Evolutionary conservation across 2,329 filamentous ascomycete species (phyloP).

Genomic region (Ascocoryne sarcoides): DNA sequence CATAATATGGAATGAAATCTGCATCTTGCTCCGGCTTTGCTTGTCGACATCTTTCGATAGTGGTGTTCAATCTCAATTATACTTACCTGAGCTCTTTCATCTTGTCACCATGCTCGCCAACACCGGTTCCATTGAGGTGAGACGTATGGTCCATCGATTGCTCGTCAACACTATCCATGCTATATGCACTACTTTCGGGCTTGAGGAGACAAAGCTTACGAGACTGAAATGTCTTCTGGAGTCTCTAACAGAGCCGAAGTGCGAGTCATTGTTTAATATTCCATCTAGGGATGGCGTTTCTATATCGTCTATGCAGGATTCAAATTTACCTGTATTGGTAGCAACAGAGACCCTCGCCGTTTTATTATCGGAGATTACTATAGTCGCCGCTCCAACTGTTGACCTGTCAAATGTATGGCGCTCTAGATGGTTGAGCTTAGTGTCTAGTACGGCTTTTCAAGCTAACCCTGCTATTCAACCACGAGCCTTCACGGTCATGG

Average conservation of each 20-base stretch:
- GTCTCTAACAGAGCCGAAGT: slow-evolving; percentile 49
- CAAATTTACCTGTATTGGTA: slow-evolving; percentile 28
- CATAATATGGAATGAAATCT: slow-evolving; percentile 60
- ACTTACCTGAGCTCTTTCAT: slow-evolving; percentile 61
- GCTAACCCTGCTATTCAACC: slow-evolving; percentile 65
- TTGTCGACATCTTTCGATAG: slow-evolving; percentile 59
- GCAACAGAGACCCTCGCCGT: slow-evolving; percentile 54
- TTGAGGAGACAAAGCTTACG: slow-evolving; percentile 45
- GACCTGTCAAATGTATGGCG: slow-evolving; percentile 62
- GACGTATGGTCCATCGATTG: slow-evolving; percentile 51
- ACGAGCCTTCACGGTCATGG: slow-evolving; percentile 62
- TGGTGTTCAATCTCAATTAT: slow-evolving; percentile 58
- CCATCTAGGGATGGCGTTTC: slow-evolving; percentile 44
- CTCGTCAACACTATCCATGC: slow-evolving; percentile 61
- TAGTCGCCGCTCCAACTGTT: slow-evolving; percentile 52
- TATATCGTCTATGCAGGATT: slow-evolving; percentile 45
- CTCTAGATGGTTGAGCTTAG: slow-evolving; percentile 64
- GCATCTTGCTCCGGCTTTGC: slow-evolving; percentile 57
- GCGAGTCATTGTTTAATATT: slow-evolving; percentile 47
- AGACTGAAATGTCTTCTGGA: slow-evolving; percentile 45
- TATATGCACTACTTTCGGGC: slow-evolving; percentile 54
- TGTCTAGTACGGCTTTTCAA: slow-evolving; percentile 64
- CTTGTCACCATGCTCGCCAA: slow-evolving; percentile 63
- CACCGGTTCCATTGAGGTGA: slow-evolving; percentile 48
- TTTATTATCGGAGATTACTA: slow-evolving; percentile 54